phyloP scores from a whole-genome alignment of 768 basidiomycete species.

The Grammothele lineata region DNA sequence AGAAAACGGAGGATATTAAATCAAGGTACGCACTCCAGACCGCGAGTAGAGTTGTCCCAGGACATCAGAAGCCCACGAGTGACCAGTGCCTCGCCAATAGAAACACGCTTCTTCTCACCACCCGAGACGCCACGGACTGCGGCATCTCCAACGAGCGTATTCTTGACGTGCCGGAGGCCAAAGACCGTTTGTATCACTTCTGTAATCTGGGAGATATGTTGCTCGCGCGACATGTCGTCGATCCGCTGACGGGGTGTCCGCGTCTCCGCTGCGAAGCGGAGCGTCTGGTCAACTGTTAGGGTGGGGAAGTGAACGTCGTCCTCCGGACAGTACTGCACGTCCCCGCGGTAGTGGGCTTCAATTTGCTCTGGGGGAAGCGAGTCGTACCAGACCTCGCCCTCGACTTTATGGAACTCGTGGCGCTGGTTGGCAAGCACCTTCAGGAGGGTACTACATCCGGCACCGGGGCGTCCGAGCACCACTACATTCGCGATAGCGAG shows the following conservation, averaged over 20 bases:
- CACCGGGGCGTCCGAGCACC: constrained; percentile 80
- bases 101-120: constrained; percentile 76
- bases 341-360: constrained; percentile 64
- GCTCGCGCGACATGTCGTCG: constrained; percentile 36
- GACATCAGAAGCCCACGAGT: constrained; percentile 57
- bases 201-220: constrained; percentile 38
- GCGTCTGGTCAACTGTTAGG: constrained; percentile 73
- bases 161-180: constrained; percentile 66
- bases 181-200: constrained; percentile 65
- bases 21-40: constrained; percentile 32
- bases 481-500: constrained; percentile 40
- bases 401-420: constrained; percentile 58
- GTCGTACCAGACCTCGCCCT: constrained; percentile 74
- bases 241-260: constrained; percentile 60
- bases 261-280: constrained; percentile 66
- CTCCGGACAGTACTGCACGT: constrained; percentile 77
- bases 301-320: constrained; percentile 87
- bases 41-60: constrained; percentile 74
- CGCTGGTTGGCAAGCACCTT: constrained; percentile 81
- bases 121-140: constrained; percentile 71
- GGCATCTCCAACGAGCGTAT: constrained; percentile 76
- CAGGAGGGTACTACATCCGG: constrained; percentile 82
- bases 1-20: neutral
- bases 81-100: constrained; percentile 67
- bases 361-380: constrained; percentile 67